Conservation (phyloP, 2,329 filamentous ascomycete genomes). For the Clonostachys byssicola region DNA sequence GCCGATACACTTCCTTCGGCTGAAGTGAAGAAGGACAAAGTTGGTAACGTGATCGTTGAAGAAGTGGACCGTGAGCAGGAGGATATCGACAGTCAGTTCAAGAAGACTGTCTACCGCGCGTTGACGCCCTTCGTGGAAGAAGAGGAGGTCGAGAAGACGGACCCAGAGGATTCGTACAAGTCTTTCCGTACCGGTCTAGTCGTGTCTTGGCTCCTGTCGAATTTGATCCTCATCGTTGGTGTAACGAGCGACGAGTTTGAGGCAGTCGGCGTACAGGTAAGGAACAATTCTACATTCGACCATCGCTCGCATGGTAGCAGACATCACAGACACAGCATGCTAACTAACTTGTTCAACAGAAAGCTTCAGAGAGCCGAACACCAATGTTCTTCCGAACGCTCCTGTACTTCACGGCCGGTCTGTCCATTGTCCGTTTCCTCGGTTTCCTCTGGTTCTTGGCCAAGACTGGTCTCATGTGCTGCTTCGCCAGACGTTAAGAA, state of each 20-base stretch:
- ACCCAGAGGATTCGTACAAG: conserved; percentile 91
- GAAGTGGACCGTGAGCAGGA: conserved; percentile 90
- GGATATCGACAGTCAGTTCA: conserved; percentile 91
- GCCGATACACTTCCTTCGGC: conserved; percentile 88
- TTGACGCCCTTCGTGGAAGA: conserved; percentile 71
- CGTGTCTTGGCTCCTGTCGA: conserved; percentile 86
- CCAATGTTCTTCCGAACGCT: conserved; percentile 81
- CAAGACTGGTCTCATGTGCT: conserved; percentile 86
- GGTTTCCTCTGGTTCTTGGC: conserved; percentile 87
- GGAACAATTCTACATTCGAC: conserved; percentile 26
- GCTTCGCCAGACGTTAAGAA: conserved; percentile 70
- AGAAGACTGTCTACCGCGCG: conserved; percentile 85
- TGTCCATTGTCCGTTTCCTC: conserved; percentile 78
- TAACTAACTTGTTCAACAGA: conserved; percentile 31
- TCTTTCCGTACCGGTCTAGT: conserved; percentile 91
- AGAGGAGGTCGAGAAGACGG: conserved; percentile 71
- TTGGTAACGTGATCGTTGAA: conserved; percentile 82
- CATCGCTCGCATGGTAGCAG: no score
- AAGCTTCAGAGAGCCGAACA: conserved; percentile 63
- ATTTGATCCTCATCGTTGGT: conserved; percentile 71
- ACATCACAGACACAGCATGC: not conserved
- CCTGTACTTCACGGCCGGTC: conserved; percentile 74
- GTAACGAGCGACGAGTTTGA: conserved; percentile 81
- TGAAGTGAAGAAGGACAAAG: conserved; percentile 73
- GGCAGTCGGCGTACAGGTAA: conserved; percentile 75